Evolutionary conservation across 1,284 basidiomycete species (phyloP).

Genomic region (Agroathelia rolfsii): DNA sequence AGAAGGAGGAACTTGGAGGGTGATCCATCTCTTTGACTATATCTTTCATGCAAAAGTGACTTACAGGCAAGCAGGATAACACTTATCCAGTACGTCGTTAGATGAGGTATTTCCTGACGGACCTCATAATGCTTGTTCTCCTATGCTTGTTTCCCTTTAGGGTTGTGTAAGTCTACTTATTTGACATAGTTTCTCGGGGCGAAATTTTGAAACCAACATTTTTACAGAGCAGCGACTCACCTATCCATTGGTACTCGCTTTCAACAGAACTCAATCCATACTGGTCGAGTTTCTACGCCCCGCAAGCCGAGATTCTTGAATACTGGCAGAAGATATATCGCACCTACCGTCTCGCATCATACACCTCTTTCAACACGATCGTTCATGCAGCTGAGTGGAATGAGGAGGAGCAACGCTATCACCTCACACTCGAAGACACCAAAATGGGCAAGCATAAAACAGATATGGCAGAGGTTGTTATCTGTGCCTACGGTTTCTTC

Average conservation of each 20-base stretch:
- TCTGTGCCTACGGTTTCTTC: conserved; percentile 37
- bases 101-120: too few species aligned
- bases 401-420: conserved; percentile 27
- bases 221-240: conserved; percentile 39
- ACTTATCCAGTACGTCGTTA: conserved; percentile 20
- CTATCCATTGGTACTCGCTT: conserved; percentile 46
- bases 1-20: conserved; percentile 31
- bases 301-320: conserved; percentile 37
- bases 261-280: conserved; percentile 44
- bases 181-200: neutral
- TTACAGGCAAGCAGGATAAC: conserved; percentile 14
- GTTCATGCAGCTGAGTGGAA: conserved; percentile 38
- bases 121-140: too few species aligned
- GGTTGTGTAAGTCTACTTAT: too few species aligned
- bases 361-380: conserved; percentile 31
- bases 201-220: conserved; percentile 2
- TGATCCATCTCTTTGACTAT: conserved; percentile 14
- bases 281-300: conserved; percentile 34
- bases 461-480: conserved; percentile 29
- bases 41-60: conserved; percentile 15
- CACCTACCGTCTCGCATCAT: conserved; percentile 28
- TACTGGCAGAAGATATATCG: conserved; percentile 40
- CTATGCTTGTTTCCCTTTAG: too few species aligned
- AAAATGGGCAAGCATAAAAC: conserved; percentile 19
- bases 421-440: conserved; percentile 27